Base-by-base conservation (phyloP, 2,329 filamentous ascomycete species). In the Arachnomyces sp. region DNA sequence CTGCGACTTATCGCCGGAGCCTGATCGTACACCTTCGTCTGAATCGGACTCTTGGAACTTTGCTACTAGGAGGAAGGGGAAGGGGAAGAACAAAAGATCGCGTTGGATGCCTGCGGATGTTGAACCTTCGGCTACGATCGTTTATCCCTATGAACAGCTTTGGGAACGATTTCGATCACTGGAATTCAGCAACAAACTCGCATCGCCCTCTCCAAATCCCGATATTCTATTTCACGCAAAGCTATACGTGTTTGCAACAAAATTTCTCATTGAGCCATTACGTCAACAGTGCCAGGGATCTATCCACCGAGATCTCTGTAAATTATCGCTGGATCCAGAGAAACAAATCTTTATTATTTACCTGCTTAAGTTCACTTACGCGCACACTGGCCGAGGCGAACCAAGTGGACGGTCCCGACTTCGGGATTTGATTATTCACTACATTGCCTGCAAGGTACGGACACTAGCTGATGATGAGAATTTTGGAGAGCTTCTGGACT, bases 231-330 rank as follows among this genome's bases (percentile, higher is more conserved):
- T 40, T 25, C 31, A 43, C 32, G 36, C 31, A 15, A 45, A 45
- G 7, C 14, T 45, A 44, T 45, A 45, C 34, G 16, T 44, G 4
- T 45, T 45, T 43, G 37, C 40, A 15, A 45, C 37, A 13, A 40
- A 14, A 30, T 43, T 37, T 28, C 44, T 45, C 34, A 35, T 43
- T 31, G 40, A 43, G 4, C 11, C 12, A 9, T 35, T 43, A 28
- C 4, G 31, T 31, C 21, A 11, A 16, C 31, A 34, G 16, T 43
- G 41, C 25, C 31, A 34, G 12, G 31, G 31, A 21, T 21, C 21
- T 9, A 16, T 43, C 5, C 37, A 43, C 28, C 31, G 31, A 17
- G 41, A 43, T 16, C 41, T 40, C 37, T 39, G 29, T 32, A 4
- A 11, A 9, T 39, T 39, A 16, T 39, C 36, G 2, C 36, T 39